Base-by-base conservation (phyloP, 2,329 filamentous ascomycete genomes). In the Paecilomyces sp. region DNA sequence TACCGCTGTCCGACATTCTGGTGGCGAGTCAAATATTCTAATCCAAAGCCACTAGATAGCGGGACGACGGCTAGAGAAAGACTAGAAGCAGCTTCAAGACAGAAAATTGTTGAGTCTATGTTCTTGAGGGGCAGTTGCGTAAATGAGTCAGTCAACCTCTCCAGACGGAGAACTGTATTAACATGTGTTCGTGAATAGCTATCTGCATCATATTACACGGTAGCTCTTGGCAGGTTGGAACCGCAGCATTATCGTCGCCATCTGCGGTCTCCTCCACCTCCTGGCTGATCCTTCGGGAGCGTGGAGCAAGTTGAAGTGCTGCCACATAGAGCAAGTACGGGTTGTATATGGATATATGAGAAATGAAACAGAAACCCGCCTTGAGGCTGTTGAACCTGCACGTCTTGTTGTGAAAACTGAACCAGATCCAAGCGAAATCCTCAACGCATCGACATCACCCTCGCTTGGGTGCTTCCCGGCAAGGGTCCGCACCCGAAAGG, bases 361-460 rank as follows among this genome's bases (percentile, higher is more conserved):
- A 55, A 47, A 54, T 34, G 79, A 84, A 77, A 80, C 80, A 75
- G 76, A 79, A 74, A 80, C 80, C 80, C 81, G 82, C 82, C 83
- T 85, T 87, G 69, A 71, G 69, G 66, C 65, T 72, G 87, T 90
- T 90, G 87, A 90, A 88, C 85, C 87, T 81, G 79, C 66, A 83
- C 87, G 85, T 89, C 90, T 90, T 89, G 87, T 91, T 90, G 86
- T 82, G 88, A 90, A 90, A 90, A 88, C 85, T 88, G 82, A 83
- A 85, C 88, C 83, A 85, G 84, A 83, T 85, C 82, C 85, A 85
- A 84, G 78, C 81, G 80, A 60, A 64, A 54, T 79, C 82, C 80
- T 82, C 84, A 83, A 87, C 83, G 83, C 84, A 84, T 50, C 51
- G 36, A 57, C 76, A 54, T 54, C 30, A 41, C 41, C 30, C 33